Base-by-base conservation (phyloP, 2,329 filamentous ascomycete genomes). In the Talaromyces atroroseus region DNA sequence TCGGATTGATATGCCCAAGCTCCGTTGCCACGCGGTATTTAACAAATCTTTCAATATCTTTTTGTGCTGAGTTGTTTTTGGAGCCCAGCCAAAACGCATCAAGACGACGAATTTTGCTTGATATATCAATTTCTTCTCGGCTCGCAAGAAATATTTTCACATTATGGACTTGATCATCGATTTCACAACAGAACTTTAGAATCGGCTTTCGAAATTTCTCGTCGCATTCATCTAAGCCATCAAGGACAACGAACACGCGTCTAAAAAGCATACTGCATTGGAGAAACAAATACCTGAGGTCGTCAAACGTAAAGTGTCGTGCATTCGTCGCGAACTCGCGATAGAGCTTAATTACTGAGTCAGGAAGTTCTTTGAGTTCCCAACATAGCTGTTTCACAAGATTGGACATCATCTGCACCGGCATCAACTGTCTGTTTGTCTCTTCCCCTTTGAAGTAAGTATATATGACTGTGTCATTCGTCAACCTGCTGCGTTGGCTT, bases 301-400 rank as follows among this genome's bases (percentile, higher is more conserved):
- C 51, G 10, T 52, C 32, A 12, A 49, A 59, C 11, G 48, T 29
- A 3, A 46, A 55, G 2, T 18, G 48, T 32, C 58, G 50, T 14
- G 46, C 55, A 6, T 55, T 56, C 42, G 20, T 42, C 5, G 16
- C 3, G 5, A 55, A 58, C 11, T 49, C 20, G 18, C 45, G 40
- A 34, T 52, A 55, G 12, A 55, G 44, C 12, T 52, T 34, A 14
- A 58, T 32, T 5, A 49, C 42, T 10, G 32, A 12, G 1, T 48
- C 46, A 1, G 58, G 58, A n/a, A 59, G 51, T 2, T 24, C 4
- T 7, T 40, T 23, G 11, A 59, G 32, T 10, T 48, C 29, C 45
- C 55, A 40, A 32, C 58, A 59, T 47, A 59, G 42, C 36, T 59
- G 58, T 40, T 59, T 59, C 12, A 58, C 34, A 1, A 59, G 50